Conservation (phyloP, 78 protist species). For the Paratrimastix pyriformis region DNA sequence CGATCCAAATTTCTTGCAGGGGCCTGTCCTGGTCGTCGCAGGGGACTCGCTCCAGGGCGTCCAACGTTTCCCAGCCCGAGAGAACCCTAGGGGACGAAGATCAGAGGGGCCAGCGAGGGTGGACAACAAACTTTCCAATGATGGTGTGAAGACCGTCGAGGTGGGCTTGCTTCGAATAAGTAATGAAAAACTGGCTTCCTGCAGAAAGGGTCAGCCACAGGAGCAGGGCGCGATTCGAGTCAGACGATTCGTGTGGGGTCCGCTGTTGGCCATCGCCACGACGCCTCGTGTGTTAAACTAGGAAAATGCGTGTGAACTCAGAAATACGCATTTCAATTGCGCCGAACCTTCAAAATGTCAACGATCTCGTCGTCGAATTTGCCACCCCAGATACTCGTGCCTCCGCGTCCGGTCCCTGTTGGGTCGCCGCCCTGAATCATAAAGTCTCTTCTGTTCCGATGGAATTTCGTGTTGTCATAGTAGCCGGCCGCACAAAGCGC, state of each 20-base stretch:
- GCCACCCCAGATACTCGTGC: constrained; percentile 1
- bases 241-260: not conserved
- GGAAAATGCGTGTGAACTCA: not conserved
- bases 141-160: not conserved
- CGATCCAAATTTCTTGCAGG: not conserved
- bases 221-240: not conserved
- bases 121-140: constrained; percentile 9
- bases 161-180: constrained; percentile 9
- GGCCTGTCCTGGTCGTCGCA: not conserved
- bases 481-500: constrained; percentile 14
- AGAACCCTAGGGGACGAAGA: not conserved
- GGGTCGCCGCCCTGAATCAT: constrained; percentile 16
- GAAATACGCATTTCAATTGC: not conserved
- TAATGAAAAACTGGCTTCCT: constrained; percentile 8
- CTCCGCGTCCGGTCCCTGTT: constrained; percentile 8
- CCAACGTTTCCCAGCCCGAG: not conserved
- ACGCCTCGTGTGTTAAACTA: not conserved
- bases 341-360: not conserved
- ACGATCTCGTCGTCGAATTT: not conserved
- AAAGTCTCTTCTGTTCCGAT: not conserved
- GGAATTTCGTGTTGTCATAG: not conserved
- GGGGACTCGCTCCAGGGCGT: not conserved
- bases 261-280: not conserved
- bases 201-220: not conserved
- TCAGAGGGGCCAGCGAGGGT: not conserved